These are phyloP conservation scores for Brassica balearica DNA, from an alignment of 441 rosid genomes.

Conservation along the genomic window DNA sequence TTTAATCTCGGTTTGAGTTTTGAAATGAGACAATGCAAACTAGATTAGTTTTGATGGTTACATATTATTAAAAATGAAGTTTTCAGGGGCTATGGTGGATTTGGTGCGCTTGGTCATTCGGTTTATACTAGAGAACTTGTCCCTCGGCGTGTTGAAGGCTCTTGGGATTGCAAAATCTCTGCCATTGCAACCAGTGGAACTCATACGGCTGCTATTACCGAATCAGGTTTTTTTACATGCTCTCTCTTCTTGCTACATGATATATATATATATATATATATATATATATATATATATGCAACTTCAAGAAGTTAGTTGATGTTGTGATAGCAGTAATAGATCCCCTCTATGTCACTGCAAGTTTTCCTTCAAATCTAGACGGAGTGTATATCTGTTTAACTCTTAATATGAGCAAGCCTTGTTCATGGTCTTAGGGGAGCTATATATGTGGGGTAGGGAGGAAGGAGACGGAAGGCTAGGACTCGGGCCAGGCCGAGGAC, in stretches of 20 bases:
- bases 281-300: neutral
- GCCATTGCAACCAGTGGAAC: conserved; percentile 86
- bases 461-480: conserved; percentile 98
- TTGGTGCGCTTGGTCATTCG: conserved; percentile 91
- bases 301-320: neutral
- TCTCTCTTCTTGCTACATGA: conserved; percentile 3
- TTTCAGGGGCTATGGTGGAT: conserved; percentile 96
- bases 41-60: conserved; percentile 30
- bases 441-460: conserved; percentile 94
- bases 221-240: conserved; percentile 58
- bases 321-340: neutral
- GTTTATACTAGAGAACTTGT: conserved; percentile 85
- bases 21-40: neutral
- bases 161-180: conserved; percentile 58
- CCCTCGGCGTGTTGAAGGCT: conserved; percentile 84
- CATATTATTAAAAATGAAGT: conserved; percentile 51
- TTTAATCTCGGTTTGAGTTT: neutral
- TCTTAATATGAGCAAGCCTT: neutral
- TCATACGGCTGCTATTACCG: conserved; percentile 84
- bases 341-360: no score
- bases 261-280: no score
- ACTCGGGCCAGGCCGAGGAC: conserved; percentile 90
- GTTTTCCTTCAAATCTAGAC: no score
- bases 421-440: conserved; percentile 59
- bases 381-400: neutral